Evolutionary conservation across 495 filamentous ascomycete species (phyloP).

Genomic region (Annulohypoxylon stygium): DNA sequence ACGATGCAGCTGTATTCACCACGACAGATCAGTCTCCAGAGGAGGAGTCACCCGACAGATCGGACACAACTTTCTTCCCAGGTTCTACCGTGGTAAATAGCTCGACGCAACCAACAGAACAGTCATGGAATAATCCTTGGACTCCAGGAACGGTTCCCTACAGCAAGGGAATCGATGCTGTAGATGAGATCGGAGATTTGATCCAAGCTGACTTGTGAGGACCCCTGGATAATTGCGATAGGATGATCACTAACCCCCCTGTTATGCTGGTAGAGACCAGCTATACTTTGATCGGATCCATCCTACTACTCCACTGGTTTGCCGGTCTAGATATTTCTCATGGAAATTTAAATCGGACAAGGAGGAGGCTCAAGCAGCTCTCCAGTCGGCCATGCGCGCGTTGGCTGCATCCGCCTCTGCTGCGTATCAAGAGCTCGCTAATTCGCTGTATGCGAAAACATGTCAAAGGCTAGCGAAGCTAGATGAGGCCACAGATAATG

Average conservation of each 20-base stretch:
- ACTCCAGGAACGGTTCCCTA: neutral
- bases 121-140: constrained; percentile 7
- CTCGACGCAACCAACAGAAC: neutral
- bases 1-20: neutral
- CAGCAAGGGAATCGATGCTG: constrained; percentile 2
- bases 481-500: constrained; percentile 3
- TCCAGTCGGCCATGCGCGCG: constrained; percentile 70
- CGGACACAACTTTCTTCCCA: neutral
- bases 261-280: constrained; percentile 13
- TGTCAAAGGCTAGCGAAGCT: constrained; percentile 17
- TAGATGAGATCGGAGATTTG: constrained; percentile 16
- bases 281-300: constrained; percentile 13
- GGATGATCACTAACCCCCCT: constrained; percentile 18
- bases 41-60: constrained; percentile 4
- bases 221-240: neutral
- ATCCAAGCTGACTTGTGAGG: constrained; percentile 12
- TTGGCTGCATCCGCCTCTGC: constrained; percentile 62
- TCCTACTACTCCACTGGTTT: constrained; percentile 1
- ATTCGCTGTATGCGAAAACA: constrained; percentile 59
- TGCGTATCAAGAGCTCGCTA: constrained; percentile 59
- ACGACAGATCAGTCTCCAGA: neutral
- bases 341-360: neutral
- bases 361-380: constrained; percentile 47
- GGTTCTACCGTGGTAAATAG: constrained; percentile 2
- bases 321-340: constrained; percentile 2